phyloP scores from a whole-genome alignment of 176 grass and related monocot genomes.

The Stipa capillata region DNA sequence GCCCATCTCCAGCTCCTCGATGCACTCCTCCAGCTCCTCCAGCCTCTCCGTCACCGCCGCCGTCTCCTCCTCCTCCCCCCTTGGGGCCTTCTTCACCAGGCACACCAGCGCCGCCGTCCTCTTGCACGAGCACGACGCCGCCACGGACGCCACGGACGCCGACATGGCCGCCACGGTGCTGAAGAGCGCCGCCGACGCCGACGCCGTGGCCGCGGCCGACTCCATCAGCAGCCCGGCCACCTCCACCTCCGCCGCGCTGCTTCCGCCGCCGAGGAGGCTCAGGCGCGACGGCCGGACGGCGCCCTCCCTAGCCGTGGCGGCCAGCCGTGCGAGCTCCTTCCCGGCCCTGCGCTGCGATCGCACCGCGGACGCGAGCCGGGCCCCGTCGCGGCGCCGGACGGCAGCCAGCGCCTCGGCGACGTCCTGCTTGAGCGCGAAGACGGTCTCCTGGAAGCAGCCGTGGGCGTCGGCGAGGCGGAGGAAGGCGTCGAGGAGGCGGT shows the following conservation, averaged over 20 bases:
- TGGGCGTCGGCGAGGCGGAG: slow-evolving; percentile 66
- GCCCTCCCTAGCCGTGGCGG: background rate
- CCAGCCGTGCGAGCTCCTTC: slow-evolving; percentile 47
- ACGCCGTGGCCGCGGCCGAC: slow-evolving; percentile 22
- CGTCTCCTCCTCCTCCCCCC: slow-evolving; percentile 13
- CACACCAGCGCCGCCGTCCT: slow-evolving; percentile 35
- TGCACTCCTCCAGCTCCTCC: slow-evolving; percentile 51
- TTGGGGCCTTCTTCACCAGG: slow-evolving; percentile 15
- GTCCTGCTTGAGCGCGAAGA: slow-evolving; percentile 41
- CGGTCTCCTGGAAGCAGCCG: slow-evolving; percentile 44
- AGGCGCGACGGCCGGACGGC: background rate
- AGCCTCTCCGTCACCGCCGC: slow-evolving; percentile 42
- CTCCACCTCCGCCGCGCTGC: slow-evolving; percentile 28
- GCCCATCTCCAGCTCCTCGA: slow-evolving; percentile 43
- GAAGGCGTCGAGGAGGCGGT: slow-evolving; percentile 60
- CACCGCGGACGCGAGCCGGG: slow-evolving; percentile 13
- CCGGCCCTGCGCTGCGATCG: slow-evolving; percentile 26
- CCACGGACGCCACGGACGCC: background rate
- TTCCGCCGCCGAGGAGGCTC: background rate
- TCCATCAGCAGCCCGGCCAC: slow-evolving; percentile 42
- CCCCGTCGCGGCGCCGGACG: slow-evolving; percentile 41
- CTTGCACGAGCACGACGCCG: background rate
- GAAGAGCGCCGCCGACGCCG: slow-evolving; percentile 39
- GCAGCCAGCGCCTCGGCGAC: slow-evolving; percentile 29
- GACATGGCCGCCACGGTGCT: slow-evolving; percentile 29